Evolutionary conservation across 768 basidiomycete genomes (phyloP), one percentile per base, ranked within the genome.

Genomic region (Hydnomerulius pinastri): DNA sequence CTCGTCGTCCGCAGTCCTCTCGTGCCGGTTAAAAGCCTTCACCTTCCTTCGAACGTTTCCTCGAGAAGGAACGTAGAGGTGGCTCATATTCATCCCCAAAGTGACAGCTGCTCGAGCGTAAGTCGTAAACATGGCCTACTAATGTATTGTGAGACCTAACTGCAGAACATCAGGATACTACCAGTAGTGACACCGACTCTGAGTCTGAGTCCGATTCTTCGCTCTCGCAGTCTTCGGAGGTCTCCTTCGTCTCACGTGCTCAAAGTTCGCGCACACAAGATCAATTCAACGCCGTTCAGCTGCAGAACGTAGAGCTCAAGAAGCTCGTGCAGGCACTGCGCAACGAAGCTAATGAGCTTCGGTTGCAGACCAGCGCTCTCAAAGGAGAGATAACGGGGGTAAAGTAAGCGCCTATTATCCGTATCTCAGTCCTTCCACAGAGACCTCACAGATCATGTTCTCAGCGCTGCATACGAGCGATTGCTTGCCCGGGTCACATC

Each of bases 351-450:
- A 18, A 24, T 18, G 48, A 49, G 32, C 48, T 49, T 15, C 40
- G 23, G 15, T 20, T 42, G 23, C 48, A 49, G 18, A 29, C 40
- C 2, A 33, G 30, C 25, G 42, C 48, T 36, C 41, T 49, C 38
- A 40, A 23, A n/a, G 33, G 48, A 33, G 48, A 49, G 41, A 18
- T 49, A 36, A 23, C 21, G n/a, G 24, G 30, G 18, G 25, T 38
- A 24, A 49, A 13, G 48, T 49, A 24, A 24, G 40, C 41, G 4
- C 24, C 28, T 17, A 12, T 12, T 25, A 17, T 3, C 44, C 18
- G 10, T 17, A 23, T 13, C 17, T 12, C 6, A 9, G n/a, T n/a
- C n/a, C n/a, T n/a, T n/a, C n/a, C n/a, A n/a, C n/a, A n/a, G n/a
- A n/a, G 15, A 43, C 23, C 23, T 32, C 28, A 30, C 15, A 41